phyloP scores from a whole-genome alignment of 2,329 filamentous ascomycete species.

The Trichophyton equinum region DNA sequence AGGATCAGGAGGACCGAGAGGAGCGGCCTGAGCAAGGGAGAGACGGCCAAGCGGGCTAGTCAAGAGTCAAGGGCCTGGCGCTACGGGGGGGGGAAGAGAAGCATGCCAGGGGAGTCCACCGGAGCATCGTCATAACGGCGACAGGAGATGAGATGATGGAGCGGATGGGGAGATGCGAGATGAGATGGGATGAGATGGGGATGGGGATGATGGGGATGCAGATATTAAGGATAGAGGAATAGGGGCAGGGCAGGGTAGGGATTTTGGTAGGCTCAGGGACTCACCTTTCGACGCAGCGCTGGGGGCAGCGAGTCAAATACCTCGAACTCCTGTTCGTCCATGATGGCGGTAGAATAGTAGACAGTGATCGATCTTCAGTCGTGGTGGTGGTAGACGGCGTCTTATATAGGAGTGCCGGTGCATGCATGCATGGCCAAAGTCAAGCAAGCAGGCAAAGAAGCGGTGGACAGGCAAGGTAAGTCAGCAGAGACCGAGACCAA shows the following conservation, averaged over 20 bases:
- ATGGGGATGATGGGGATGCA: constrained; percentile 3
- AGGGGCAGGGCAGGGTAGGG: background rate
- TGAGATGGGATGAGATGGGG: background rate
- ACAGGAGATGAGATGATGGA: background rate
- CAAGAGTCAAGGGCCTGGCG: background rate
- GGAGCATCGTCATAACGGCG: no score
- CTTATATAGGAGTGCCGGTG: no score
- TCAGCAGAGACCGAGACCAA: background rate
- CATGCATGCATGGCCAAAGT: background rate
- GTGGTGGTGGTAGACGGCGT: no score
- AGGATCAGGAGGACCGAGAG: background rate
- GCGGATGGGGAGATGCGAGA: background rate
- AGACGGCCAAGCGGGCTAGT: background rate
- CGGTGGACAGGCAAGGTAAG: background rate
- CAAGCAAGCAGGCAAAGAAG: background rate
- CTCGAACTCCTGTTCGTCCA: constrained; percentile 11
- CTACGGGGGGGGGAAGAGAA: background rate
- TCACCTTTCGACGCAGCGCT: constrained; percentile 46
- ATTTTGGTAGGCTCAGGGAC: constrained; percentile 17
- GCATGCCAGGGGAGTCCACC: no score
- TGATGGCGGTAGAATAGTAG: background rate
- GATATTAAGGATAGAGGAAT: constrained; percentile 8
- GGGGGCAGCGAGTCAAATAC: constrained; percentile 44
- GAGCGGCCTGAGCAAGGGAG: background rate
- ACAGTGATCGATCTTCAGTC: no score